A percentile compares a stretch with the other conserved stretches of the same genome.
These are phyloP conservation scores for Phytophthora megakarya DNA, from an alignment of 352 stramenopile species.

Conservation along the genomic window DNA sequence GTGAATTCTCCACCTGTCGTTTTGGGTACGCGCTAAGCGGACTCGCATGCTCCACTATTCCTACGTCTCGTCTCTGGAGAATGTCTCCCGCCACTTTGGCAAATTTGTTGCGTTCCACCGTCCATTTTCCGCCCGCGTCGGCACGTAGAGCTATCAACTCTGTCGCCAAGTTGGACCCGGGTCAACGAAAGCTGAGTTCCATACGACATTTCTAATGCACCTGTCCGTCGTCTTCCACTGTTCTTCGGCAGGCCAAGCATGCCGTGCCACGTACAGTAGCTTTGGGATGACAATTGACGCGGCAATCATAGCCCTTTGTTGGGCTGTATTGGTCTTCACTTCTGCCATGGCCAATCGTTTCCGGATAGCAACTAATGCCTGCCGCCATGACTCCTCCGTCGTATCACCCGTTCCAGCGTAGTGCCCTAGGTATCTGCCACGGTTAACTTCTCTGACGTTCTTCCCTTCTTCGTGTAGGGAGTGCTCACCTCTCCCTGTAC, in stretches of 20 bases:
- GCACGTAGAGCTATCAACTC: too few relatives aligned
- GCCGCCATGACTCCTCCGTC: not conserved
- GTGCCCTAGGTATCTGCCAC: not conserved
- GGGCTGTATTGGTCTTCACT: not conserved
- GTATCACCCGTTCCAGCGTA: not conserved
- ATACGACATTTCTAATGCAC: not conserved
- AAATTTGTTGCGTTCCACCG: too few relatives aligned
- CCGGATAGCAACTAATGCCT: not conserved
- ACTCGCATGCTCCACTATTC: too few relatives aligned
- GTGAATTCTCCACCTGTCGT: too few relatives aligned
- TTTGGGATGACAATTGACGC: slow-evolving; percentile 6
- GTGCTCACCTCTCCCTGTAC: not conserved
- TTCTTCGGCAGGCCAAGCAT: slow-evolving; percentile 3
- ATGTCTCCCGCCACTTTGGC: too few relatives aligned
- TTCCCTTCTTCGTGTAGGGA: not conserved
- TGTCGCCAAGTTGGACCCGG: too few relatives aligned
- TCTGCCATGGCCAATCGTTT: not conserved
- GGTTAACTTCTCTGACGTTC: not conserved
- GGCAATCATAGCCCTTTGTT: not conserved
- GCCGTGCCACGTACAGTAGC: slow-evolving; percentile 1
- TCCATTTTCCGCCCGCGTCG: too few relatives aligned
- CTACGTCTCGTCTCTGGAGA: too few relatives aligned
- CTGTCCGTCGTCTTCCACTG: not conserved
- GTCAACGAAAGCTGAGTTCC: not conserved
- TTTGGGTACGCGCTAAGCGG: too few relatives aligned